phyloP scores from a whole-genome alignment of 2,329 filamentous ascomycete species.

The Chrysoporthe austroafricana region DNA sequence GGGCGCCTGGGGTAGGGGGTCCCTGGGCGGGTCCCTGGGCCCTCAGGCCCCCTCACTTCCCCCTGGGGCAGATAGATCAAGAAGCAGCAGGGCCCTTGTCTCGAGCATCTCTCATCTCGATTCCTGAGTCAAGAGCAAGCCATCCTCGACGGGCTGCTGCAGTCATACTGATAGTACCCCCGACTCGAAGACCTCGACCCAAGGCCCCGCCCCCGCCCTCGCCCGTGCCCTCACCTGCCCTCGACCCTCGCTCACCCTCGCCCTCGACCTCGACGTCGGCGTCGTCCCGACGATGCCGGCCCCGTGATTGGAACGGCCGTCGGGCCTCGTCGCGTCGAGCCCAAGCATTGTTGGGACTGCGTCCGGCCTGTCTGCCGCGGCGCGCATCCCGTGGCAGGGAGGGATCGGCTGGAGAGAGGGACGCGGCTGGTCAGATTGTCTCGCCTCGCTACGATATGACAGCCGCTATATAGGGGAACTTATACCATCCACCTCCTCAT shows the following conservation, averaged over 20 bases:
- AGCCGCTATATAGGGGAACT: constrained; percentile 7
- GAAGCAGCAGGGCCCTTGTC: neutral
- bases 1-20: neutral
- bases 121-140: neutral
- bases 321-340: neutral
- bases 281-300: too few relatives aligned
- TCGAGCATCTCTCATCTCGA: neutral
- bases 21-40: neutral
- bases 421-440: neutral
- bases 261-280: too few relatives aligned
- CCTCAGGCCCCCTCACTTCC: neutral
- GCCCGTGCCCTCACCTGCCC: too few relatives aligned
- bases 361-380: neutral
- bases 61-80: neutral
- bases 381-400: neutral
- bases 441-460: neutral
- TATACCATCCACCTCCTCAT: constrained; percentile 2
- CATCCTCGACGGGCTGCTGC: neutral
- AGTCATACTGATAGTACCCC: neutral
- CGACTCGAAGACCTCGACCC: too few relatives aligned
- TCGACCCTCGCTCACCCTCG: too few relatives aligned
- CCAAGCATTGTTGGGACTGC: neutral
- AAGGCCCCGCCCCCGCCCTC: too few relatives aligned
- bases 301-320: neutral
- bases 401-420: neutral